Percentiles rank a stretch among this genome's conserved stretches.
phyloP scores from a whole-genome alignment of 441 rosid species.

The Pelargonium cotyledonis region DNA sequence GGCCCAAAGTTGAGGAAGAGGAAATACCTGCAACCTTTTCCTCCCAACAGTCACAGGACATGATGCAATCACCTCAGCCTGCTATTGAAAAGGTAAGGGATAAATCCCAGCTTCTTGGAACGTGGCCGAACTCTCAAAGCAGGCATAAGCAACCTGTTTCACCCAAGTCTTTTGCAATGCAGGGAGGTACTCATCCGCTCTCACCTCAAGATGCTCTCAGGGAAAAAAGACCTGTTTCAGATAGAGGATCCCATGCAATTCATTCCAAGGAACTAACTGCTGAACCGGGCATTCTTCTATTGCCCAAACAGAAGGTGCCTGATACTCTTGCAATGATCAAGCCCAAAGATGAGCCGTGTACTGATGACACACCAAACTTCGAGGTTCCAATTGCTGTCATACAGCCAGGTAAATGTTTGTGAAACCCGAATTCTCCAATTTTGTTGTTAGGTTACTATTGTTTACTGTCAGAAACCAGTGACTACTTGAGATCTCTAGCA shows the following conservation, averaged over 20 bases:
- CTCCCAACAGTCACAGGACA: not conserved
- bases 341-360: constrained; percentile 41
- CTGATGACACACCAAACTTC: constrained; percentile 20
- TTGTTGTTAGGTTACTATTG: not conserved
- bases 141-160: constrained; percentile 27
- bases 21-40: not conserved
- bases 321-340: constrained; percentile 25
- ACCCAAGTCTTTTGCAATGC: constrained; percentile 20
- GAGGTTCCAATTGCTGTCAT: constrained; percentile 41
- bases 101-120: constrained; percentile 13
- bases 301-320: constrained; percentile 25
- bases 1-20: constrained; percentile 4
- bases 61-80: not conserved
- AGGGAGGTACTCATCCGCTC: constrained; percentile 41
- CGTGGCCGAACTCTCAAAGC: constrained; percentile 17
- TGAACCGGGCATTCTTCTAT: constrained; percentile 17
- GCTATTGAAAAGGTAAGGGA: not conserved
- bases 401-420: constrained; percentile 43
- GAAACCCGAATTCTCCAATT: not conserved
- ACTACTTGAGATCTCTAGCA: not conserved
- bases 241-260: constrained; percentile 24
- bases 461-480: too few species aligned
- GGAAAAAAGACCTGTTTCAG: constrained; percentile 21
- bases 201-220: constrained; percentile 23
- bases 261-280: constrained; percentile 23